Conservation (phyloP, 2,329 filamentous ascomycete species). For the Aureobasidium sp. region DNA sequence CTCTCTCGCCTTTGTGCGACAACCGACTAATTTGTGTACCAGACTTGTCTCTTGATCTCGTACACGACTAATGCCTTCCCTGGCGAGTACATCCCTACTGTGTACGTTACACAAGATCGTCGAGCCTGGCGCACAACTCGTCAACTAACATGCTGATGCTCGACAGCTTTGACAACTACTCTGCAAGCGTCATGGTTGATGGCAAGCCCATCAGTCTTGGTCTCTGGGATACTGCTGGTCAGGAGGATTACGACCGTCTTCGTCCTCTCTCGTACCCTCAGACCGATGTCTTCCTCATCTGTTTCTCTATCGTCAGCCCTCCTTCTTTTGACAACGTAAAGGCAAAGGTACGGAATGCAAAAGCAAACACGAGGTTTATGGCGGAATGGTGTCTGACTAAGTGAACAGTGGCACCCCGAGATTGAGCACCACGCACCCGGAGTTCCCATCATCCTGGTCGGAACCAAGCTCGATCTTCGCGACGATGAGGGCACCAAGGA, state of each 20-base stretch:
- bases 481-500: slow-evolving; percentile 80
- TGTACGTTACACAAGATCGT: slow-evolving; percentile 50
- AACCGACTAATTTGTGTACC: slow-evolving; percentile 20
- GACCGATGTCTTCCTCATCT: slow-evolving; percentile 97
- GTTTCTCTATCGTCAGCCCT: slow-evolving; percentile 95
- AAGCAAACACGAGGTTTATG: not conserved
- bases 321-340: slow-evolving; percentile 98
- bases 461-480: slow-evolving; percentile 91
- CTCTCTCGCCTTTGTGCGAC: slow-evolving; percentile 3
- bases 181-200: slow-evolving; percentile 97
- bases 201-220: slow-evolving; percentile 97
- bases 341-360: slow-evolving; percentile 65
- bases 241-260: slow-evolving; percentile 98
- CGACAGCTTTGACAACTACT: slow-evolving; percentile 92
- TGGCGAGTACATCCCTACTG: slow-evolving; percentile 99
- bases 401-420: slow-evolving; percentile 84
- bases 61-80: slow-evolving; percentile 99
- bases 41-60: slow-evolving; percentile 98
- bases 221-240: slow-evolving; percentile 95
- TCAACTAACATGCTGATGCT: not conserved
- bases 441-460: slow-evolving; percentile 93
- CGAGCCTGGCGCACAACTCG: not conserved
- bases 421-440: slow-evolving; percentile 94
- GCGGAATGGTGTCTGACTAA: not conserved
- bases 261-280: slow-evolving; percentile 95